These are phyloP conservation scores for Sporothrix humicola DNA, from an alignment of 2,329 filamentous ascomycete genomes.

Conservation along the genomic window DNA sequence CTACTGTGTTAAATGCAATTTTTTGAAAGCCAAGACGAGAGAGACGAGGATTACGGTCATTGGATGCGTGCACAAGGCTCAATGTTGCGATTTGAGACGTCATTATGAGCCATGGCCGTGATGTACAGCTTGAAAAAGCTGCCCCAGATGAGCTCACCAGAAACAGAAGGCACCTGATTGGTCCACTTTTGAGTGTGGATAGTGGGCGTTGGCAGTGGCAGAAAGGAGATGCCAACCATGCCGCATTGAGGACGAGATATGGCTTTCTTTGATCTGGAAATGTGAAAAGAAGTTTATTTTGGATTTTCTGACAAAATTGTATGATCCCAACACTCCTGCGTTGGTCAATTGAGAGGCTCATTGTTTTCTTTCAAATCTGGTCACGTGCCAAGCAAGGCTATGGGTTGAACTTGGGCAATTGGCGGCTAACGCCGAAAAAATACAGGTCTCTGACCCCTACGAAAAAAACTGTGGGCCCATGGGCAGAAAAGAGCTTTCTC, in stretches of 20 bases:
- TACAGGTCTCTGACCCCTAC: conserved; percentile 14
- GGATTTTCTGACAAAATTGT: no score
- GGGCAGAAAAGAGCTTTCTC: conserved; percentile 26
- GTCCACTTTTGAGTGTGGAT: conserved; percentile 30
- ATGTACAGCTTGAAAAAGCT: conserved; percentile 6
- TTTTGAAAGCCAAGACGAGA: background rate
- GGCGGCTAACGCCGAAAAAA: conserved; percentile 24
- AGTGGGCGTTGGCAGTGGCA: background rate
- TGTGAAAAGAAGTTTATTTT: background rate
- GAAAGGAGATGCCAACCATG: background rate
- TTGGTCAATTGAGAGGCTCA: background rate
- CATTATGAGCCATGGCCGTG: background rate
- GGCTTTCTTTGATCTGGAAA: no score
- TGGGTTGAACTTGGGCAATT: background rate
- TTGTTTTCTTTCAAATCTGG: background rate
- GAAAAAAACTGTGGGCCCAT: conserved; percentile 19
- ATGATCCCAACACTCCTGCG: no score
- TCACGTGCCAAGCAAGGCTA: conserved; percentile 15
- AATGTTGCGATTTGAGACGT: background rate
- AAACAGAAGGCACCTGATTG: conserved; percentile 38
- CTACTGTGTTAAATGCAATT: conserved; percentile 30
- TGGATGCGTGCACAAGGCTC: background rate
- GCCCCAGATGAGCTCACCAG: conserved; percentile 37
- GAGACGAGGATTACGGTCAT: background rate
- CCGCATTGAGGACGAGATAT: no score